A percentile compares a stretch with the other conserved stretches of the same genome.
Conservation (phyloP, 106 monocot genomes). For the Dioscorea zingiberensis region DNA sequence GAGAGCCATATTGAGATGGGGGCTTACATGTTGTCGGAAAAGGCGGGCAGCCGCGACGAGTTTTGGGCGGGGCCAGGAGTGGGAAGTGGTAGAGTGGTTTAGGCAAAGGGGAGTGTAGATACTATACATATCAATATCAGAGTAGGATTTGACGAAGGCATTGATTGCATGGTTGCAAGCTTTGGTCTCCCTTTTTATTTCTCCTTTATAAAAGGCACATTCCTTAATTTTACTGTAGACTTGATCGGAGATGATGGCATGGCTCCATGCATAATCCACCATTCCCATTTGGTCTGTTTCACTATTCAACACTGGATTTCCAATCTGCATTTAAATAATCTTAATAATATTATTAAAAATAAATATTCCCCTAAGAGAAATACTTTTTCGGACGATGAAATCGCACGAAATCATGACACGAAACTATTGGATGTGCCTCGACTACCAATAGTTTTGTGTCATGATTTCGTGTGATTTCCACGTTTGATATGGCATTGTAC, state of each 20-base stretch:
- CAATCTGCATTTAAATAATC: conserved; percentile 68
- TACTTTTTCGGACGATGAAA: too few species aligned
- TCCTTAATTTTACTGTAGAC: conserved; percentile 44
- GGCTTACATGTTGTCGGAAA: conserved; percentile 51
- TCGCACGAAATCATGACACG: too few species aligned
- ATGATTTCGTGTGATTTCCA: too few species aligned
- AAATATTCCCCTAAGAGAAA: too few species aligned
- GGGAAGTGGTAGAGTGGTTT: too few species aligned
- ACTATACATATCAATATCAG: conserved; percentile 87
- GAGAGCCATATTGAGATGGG: too few species aligned
- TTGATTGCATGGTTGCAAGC: conserved; percentile 46
- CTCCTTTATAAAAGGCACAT: conserved; percentile 52
- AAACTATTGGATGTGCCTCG: too few species aligned
- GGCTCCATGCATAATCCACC: conserved; percentile 95
- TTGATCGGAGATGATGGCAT: conserved; percentile 90
- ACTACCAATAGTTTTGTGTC: too few species aligned
- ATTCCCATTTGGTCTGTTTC: conserved; percentile 76
- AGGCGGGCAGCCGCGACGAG: conserved; percentile 34
- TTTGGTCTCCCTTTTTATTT: too few species aligned
- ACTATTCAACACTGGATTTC: conserved; percentile 87
- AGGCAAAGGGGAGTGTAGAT: conserved; percentile 86
- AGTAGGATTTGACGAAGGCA: conserved; percentile 45
- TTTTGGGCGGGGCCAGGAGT: conserved; percentile 4
- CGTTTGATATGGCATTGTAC: too few species aligned
- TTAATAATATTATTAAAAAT: too few species aligned